Evolutionary conservation across 306 rosid species (phyloP), one percentile per base, ranked within the genome.

Genomic region (Cucurbita maxima): DNA sequence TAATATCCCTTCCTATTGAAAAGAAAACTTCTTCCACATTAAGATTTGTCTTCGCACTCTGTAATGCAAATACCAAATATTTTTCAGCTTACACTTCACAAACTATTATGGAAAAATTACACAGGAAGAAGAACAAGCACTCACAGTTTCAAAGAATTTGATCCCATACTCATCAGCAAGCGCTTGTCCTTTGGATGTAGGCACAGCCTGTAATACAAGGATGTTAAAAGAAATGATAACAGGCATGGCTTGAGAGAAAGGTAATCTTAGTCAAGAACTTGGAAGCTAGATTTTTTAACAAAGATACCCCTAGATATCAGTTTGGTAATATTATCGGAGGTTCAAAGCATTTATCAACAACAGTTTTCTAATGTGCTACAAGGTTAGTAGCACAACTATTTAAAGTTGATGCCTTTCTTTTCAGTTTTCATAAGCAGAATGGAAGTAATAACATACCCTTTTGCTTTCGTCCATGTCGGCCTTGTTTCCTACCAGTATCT

Each of bases 401-500:
- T 64, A 10, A 38, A 66, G 38, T 16, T 52, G 1, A 30, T 36
- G 61, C 61, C 72, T 38, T 52, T 52, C 61, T 67, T 54, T 76
- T 64, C 11, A 44, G 37, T 16, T 61, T 10, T 43, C 13, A 54
- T 71, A 56, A 54, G 22, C 40, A 38, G 60, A 81, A 81, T 10
- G 1, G 7, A 40, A 40, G 44, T 40, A 5, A 74, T 59, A 36
- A 52, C 95, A 47, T 84, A 91, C 98, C 95, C 97, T 87, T 88
- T 85, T 91, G 81, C 95, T 89, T 79, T 90, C 96, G 54, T 87
- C 95, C 98, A 91, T 89, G 83, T 94, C 98, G 13, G 97, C 97
- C 86, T 94, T 94, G 89, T 94, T 94, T 51, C 98, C 98, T 56
- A 94, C 98, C 74, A 94, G 82, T 77, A 94, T 85, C 83, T 89